phyloP scores from a whole-genome alignment of 1,284 basidiomycete genomes.

The Cutaneotrichosporon spelunceum region DNA sequence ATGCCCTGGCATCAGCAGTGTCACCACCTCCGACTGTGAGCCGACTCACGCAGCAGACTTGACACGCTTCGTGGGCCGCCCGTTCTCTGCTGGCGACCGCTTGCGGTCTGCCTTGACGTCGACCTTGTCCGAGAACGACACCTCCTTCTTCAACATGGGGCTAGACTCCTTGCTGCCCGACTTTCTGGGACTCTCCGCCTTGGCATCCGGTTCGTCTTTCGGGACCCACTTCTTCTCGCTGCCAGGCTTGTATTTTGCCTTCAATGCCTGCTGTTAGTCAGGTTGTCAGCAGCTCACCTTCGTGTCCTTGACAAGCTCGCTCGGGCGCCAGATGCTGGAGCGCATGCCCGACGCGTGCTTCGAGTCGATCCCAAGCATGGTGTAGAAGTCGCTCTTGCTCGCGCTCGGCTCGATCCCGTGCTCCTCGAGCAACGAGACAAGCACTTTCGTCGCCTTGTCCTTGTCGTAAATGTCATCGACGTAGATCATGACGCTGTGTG shows the following conservation, averaged over 20 bases:
- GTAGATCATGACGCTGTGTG: constrained; percentile 36
- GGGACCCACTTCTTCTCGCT: constrained; percentile 11
- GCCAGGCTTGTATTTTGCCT: constrained; percentile 21
- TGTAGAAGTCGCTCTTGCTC: constrained; percentile 46
- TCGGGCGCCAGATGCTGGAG: constrained; percentile 36
- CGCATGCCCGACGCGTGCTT: constrained; percentile 44
- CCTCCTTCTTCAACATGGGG: not conserved
- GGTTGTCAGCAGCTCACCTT: constrained; percentile 16
- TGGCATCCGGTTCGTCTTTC: not conserved
- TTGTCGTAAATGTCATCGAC: constrained; percentile 33
- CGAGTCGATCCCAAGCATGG: constrained; percentile 46
- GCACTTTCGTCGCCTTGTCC: constrained; percentile 27
- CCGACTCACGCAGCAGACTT: constrained; percentile 26
- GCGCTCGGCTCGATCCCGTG: constrained; percentile 38
- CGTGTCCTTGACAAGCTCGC: constrained; percentile 32
- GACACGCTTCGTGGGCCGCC: constrained; percentile 10
- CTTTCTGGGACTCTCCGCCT: not conserved
- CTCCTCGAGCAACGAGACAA: constrained; percentile 26
- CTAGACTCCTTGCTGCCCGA: not conserved
- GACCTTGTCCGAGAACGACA: constrained; percentile 7
- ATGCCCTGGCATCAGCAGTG: constrained; percentile 19
- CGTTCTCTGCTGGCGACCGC: not conserved
- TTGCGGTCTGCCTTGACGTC: not conserved
- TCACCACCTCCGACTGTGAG: not conserved
- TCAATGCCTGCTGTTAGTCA: constrained; percentile 20